These are phyloP conservation scores for Apiotrichum akiyoshidainum DNA, from an alignment of 1,284 basidiomycete species.

Conservation along the genomic window DNA sequence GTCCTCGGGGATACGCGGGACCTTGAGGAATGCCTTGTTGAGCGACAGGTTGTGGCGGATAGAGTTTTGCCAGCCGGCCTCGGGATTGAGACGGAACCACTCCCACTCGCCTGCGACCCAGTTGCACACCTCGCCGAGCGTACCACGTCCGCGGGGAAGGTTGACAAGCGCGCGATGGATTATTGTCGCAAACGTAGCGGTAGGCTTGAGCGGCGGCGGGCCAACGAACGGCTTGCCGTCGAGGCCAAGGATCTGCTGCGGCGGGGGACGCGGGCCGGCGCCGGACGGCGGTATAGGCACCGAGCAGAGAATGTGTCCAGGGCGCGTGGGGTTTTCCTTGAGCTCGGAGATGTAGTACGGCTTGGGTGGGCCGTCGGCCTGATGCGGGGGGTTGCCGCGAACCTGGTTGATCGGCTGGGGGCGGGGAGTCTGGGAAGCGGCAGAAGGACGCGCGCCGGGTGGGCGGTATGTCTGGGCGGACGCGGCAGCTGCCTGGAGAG, in stretches of 20 bases:
- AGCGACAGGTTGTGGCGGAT: constrained; percentile 88
- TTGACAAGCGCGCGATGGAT: constrained; percentile 47
- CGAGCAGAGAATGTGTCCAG: constrained; percentile 46
- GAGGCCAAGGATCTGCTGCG: constrained; percentile 44
- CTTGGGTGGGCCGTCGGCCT: constrained; percentile 28
- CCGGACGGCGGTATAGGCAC: constrained; percentile 49
- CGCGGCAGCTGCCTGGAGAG: background rate
- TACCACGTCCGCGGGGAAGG: constrained; percentile 66
- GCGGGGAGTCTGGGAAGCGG: background rate
- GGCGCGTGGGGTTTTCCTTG: constrained; percentile 41
- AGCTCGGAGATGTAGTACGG: constrained; percentile 47
- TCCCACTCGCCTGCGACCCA: constrained; percentile 86
- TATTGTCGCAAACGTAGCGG: constrained; percentile 49
- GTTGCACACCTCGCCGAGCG: constrained; percentile 83
- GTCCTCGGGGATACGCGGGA: constrained; percentile 72
- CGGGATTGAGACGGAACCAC: constrained; percentile 79
- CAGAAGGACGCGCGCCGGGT: background rate
- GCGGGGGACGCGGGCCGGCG: constrained; percentile 46
- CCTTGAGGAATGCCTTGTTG: constrained; percentile 79
- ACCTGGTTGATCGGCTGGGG: constrained; percentile 11
- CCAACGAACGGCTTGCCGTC: constrained; percentile 50
- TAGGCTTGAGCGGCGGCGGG: constrained; percentile 49
- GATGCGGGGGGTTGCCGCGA: constrained; percentile 9
- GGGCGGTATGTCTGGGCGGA: constrained; percentile 1
- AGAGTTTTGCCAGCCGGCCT: constrained; percentile 86